Evolutionary conservation across 805 yeast genomes (phyloP), one percentile per base, ranked within the genome.

Genomic region (Yamadazyma akitaensis): DNA sequence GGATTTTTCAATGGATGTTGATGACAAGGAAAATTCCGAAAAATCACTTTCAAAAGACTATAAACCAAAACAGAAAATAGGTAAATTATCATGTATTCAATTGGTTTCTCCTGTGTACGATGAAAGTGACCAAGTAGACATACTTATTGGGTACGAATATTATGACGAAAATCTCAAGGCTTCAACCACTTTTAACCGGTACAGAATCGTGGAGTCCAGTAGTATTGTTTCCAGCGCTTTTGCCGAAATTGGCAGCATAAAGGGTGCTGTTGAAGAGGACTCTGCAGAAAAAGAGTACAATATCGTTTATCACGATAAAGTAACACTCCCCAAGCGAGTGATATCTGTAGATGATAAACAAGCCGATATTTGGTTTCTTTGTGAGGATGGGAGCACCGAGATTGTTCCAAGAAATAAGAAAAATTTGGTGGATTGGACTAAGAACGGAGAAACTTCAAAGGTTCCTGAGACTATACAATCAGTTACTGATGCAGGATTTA

Each of bases 401-500:
- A 47, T 77, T 1, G 56, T 82, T 37, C 70, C 73, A 37, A 65
- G 83, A 37, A 49, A 25, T 42, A 12, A 52, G 56, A 30, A 73
- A 78, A 2, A 24, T 53, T 0, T 45, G 80, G 4, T 56, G 70
- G 40, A 39, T 4, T 33, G 41, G 31, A 24, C 5, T 19, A 43
- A 26, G 17, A 33, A 38, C 14, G 39, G 37, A 11, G 34, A 33
- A 6, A 31, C 42, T 13, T 17, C 13, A 4, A 37, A 38, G n/a
- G 19, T 39, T 19, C 47, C 47, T 26, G 30, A 28, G 26, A 24
- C 14, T 5, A 16, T 44, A n/a, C 34, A 14, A 2, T 64, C 79
- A 0, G 53, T 82, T 2, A 63, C 73, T 26, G 86, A 82, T 51
- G 70, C 77, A 5, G 88, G 86, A 0, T 83, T 75, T 56, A 60